Evolutionary conservation across 192 early-diverging fungal genomes (phyloP).

Genomic region (Jimgerdemannia lactiflua): DNA sequence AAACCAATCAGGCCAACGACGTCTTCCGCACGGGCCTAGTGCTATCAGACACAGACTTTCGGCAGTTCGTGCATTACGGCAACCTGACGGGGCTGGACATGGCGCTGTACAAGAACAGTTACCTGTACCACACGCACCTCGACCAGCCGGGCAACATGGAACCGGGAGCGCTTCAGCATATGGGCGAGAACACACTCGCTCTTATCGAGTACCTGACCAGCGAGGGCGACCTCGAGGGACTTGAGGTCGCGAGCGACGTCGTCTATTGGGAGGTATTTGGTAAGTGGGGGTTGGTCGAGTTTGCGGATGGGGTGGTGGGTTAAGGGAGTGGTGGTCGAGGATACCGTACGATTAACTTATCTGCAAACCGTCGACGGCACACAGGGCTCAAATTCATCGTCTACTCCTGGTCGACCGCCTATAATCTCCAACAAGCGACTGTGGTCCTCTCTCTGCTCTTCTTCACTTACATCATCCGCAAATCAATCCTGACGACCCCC

Average conservation of each 20-base stretch:
- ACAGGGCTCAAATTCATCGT: conserved; percentile 51
- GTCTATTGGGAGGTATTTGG: conserved; percentile 67
- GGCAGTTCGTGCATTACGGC: conserved; percentile 72
- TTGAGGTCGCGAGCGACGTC: conserved; percentile 44
- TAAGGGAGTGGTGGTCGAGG: too few relatives aligned
- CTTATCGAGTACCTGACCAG: conserved; percentile 47
- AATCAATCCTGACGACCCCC: conserved; percentile 13
- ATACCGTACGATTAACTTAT: too few relatives aligned
- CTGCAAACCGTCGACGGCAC: background rate
- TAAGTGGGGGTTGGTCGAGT: conserved; percentile 2
- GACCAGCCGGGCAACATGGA: conserved; percentile 55
- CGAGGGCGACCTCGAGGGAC: conserved; percentile 38
- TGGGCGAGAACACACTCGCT: conserved; percentile 66
- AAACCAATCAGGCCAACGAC: conserved; percentile 43
- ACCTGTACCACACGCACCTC: conserved; percentile 71
- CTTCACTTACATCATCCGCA: conserved; percentile 20
- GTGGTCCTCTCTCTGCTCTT: conserved; percentile 24
- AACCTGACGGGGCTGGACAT: conserved; percentile 63
- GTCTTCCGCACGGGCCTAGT: conserved; percentile 58
- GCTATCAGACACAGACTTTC: conserved; percentile 72
- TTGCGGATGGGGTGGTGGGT: too few relatives aligned
- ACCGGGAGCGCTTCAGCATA: conserved; percentile 63
- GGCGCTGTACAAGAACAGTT: conserved; percentile 71
- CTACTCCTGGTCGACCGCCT: conserved; percentile 52
- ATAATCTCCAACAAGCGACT: conserved; percentile 42